Conservation (phyloP, 1,139 yeast genomes). For the Scheffersomyces titani region DNA sequence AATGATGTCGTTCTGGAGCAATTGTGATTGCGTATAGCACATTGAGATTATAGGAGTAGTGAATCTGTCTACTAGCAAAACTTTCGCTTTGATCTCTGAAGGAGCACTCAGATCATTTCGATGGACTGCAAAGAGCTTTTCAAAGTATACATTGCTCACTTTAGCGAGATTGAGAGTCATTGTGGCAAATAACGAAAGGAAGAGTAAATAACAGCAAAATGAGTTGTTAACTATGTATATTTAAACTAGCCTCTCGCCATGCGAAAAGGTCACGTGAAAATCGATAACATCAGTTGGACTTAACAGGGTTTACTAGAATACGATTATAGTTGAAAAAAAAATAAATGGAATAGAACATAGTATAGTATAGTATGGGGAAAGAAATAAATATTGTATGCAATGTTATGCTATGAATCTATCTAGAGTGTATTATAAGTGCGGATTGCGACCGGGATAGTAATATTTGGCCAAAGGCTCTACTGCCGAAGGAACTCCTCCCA, state of each 20-base stretch:
- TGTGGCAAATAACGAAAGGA: not conserved
- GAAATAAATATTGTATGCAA: not conserved
- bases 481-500: slow-evolving; percentile 36
- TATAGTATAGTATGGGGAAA: not conserved
- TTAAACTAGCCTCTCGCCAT: not conserved
- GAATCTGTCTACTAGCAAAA: slow-evolving; percentile 71
- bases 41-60: slow-evolving; percentile 86
- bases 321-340: too few relatives aligned
- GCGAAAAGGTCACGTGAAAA: not conserved
- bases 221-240: not conserved
- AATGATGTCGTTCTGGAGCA: slow-evolving; percentile 79
- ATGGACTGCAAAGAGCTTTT: slow-evolving; percentile 31
- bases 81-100: slow-evolving; percentile 57
- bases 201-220: not conserved
- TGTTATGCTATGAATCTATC: not conserved
- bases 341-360: too few relatives aligned
- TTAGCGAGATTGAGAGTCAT: slow-evolving; percentile 37
- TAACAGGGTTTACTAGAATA: not conserved
- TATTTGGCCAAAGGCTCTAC: slow-evolving; percentile 32
- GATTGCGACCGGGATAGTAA: slow-evolving; percentile 28
- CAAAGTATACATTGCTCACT: slow-evolving; percentile 39
- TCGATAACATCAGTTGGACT: not conserved
- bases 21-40: slow-evolving; percentile 83
- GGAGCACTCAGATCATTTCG: slow-evolving; percentile 15
- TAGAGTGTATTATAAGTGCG: slow-evolving; percentile 25